Evolutionary conservation across 1,284 basidiomycete genomes (phyloP).

Genomic region (Trichosporon faecale): DNA sequence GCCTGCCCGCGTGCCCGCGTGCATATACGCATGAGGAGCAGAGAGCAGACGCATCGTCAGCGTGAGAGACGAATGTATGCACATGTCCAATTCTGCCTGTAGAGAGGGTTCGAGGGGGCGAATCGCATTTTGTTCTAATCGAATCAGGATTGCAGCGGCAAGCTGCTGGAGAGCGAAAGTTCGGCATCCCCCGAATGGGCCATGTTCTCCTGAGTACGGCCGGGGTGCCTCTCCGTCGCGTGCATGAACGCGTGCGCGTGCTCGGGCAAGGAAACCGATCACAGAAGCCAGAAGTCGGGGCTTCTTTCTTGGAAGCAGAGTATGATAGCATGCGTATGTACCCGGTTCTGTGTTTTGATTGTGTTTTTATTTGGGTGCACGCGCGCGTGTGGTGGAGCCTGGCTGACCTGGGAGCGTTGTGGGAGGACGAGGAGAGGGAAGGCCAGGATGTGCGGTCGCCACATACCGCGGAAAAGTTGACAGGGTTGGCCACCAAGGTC

Average conservation of each 20-base stretch:
- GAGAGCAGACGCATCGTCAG: too few species aligned
- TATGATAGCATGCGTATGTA: not conserved
- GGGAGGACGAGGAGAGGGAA: not conserved
- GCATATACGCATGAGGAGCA: too few species aligned
- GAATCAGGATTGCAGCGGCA: too few species aligned
- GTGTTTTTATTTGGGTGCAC: not conserved
- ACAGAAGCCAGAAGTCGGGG: not conserved
- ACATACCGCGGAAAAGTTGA: not conserved
- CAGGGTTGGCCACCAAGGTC: not conserved
- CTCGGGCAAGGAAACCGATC: not conserved
- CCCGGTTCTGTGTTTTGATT: too few species aligned
- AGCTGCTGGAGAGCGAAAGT: too few species aligned
- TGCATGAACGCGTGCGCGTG: not conserved
- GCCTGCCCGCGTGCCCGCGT: too few species aligned
- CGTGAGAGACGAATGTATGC: too few species aligned
- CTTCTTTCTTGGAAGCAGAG: not conserved
- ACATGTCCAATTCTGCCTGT: too few species aligned
- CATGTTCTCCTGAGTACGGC: not conserved
- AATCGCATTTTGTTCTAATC: too few species aligned
- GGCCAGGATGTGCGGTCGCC: not conserved
- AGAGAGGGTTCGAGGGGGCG: too few species aligned
- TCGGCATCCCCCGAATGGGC: too few species aligned
- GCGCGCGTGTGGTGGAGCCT: not conserved
- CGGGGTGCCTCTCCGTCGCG: not conserved
- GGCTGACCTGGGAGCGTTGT: not conserved